Percentiles rank a stretch among this genome's conserved stretches.
These are phyloP conservation scores for Rhynchosporium secalis DNA, from an alignment of 2,329 filamentous ascomycete genomes.

Conservation along the genomic window DNA sequence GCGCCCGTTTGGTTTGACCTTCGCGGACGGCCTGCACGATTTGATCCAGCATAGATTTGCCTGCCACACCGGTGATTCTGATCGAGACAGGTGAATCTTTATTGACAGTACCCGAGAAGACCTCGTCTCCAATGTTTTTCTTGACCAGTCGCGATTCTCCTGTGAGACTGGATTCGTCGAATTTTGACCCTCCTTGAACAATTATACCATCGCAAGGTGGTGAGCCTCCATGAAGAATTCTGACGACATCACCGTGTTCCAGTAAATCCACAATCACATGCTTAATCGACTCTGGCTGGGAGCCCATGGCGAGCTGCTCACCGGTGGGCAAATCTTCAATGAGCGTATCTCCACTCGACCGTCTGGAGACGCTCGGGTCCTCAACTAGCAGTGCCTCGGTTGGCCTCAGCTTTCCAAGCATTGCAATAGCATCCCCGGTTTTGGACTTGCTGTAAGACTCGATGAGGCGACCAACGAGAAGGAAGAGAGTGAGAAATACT, in stretches of 20 bases:
- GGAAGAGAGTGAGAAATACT: constrained; percentile 86
- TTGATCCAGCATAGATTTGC: constrained; percentile 75
- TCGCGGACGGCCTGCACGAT: constrained; percentile 77
- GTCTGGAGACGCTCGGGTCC: constrained; percentile 2
- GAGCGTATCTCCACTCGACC: constrained; percentile 7
- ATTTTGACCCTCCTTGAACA: constrained; percentile 61
- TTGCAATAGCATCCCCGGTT: constrained; percentile 81
- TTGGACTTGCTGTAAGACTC: constrained; percentile 92
- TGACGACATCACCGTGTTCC: constrained; percentile 72
- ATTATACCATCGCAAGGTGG: constrained; percentile 81
- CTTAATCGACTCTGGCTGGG: constrained; percentile 20
- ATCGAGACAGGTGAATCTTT: constrained; percentile 63
- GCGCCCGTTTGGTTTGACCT: constrained; percentile 73
- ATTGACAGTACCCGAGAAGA: constrained; percentile 76
- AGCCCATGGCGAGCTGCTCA: constrained; percentile 6
- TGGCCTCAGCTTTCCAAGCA: constrained; percentile 75
- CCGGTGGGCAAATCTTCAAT: constrained; percentile 14
- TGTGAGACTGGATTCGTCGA: constrained; percentile 90
- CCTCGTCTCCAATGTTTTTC: constrained; percentile 62
- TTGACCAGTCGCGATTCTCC: constrained; percentile 70
- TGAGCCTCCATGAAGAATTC: constrained; percentile 75
- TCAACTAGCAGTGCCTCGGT: constrained; percentile 72
- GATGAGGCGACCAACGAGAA: constrained; percentile 71
- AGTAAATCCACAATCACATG: constrained; percentile 54
- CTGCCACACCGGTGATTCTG: constrained; percentile 62